These are phyloP conservation scores for Capronia americana DNA, from an alignment of 2,329 filamentous ascomycete species.

Conservation along the genomic window DNA sequence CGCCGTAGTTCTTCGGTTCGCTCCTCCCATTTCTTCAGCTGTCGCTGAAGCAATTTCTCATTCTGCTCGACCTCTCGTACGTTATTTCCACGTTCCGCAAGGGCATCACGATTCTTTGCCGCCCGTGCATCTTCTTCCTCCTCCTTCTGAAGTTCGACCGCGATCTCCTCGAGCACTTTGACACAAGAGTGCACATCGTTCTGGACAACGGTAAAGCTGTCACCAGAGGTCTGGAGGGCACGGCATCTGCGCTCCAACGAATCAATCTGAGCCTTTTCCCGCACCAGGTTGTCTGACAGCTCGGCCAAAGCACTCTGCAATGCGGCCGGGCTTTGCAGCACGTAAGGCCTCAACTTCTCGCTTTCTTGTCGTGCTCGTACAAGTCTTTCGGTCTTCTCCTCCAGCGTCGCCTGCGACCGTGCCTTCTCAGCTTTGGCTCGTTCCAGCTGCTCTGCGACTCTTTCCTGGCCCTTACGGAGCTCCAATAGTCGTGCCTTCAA, in stretches of 20 bases:
- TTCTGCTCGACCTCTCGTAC: conserved; percentile 90
- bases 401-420: conserved; percentile 68
- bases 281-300: conserved; percentile 75
- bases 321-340: conserved; percentile 82
- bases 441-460: conserved; percentile 81
- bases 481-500: conserved; percentile 82
- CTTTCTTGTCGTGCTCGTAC: conserved; percentile 81
- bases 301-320: conserved; percentile 83
- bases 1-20: conserved; percentile 83
- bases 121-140: conserved; percentile 87
- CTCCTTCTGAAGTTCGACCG: conserved; percentile 83
- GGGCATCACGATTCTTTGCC: conserved; percentile 79
- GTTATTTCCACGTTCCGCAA: conserved; percentile 86
- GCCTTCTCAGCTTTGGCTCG: conserved; percentile 80
- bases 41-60: conserved; percentile 80
- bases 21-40: conserved; percentile 84
- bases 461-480: conserved; percentile 79
- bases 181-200: conserved; percentile 87
- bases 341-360: conserved; percentile 88
- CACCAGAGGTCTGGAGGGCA: conserved; percentile 87
- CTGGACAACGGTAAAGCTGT: conserved; percentile 84
- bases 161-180: conserved; percentile 86
- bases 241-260: conserved; percentile 83
- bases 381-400: conserved; percentile 57
- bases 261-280: conserved; percentile 85